Evolutionary conservation across 306 rosid species (phyloP), one percentile per base, ranked within the genome.

Genomic region (Malus orientalis): DNA sequence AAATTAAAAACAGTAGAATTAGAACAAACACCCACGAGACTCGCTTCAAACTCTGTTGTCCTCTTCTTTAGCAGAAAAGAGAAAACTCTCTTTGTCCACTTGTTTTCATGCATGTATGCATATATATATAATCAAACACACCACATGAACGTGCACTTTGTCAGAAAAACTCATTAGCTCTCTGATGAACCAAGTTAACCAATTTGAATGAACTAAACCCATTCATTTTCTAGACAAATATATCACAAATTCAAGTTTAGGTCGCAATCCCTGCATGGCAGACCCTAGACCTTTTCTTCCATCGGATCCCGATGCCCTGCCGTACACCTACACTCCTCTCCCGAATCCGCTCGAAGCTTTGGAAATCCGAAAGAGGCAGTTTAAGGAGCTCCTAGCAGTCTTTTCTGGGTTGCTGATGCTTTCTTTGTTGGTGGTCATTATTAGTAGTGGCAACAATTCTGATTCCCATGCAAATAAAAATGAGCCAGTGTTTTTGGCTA

Each of bases 361-460:
- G 61, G 47, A 23, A 1, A 75, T 36, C 29, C 82, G 73, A 8
- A 73, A 74, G 15, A 45, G 67, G 25, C 81, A 75, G 27, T 4
- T 40, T 40, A 88, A 84, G 79, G 68, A n/a, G 67, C 16, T 66
- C 32, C 4, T 79, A 71, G 62, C 74, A 5, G 44, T 86, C n/a
- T 42, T 79, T 13, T 79, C 78, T 71, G 92, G 87, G 32, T 74
- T 90, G 61, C 74, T 89, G 8, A 11, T 82, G 42, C 51, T 93
- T 33, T 63, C 74, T 69, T 67, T 85, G 12, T 49, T 87, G 62
- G 86, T 81, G 33, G 78, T 87, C 76, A 64, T 80, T 32, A 53
- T 74, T 10, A 84, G 78, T 10, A 83, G 78, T 16, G 69, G 74
- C 64, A 53, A 2, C 32, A 69, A 68, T 1, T 19, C 76, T 1